These are phyloP conservation scores for Paraconiothyrium sp. DNA, from an alignment of 2,329 filamentous ascomycete species.

Conservation along the genomic window DNA sequence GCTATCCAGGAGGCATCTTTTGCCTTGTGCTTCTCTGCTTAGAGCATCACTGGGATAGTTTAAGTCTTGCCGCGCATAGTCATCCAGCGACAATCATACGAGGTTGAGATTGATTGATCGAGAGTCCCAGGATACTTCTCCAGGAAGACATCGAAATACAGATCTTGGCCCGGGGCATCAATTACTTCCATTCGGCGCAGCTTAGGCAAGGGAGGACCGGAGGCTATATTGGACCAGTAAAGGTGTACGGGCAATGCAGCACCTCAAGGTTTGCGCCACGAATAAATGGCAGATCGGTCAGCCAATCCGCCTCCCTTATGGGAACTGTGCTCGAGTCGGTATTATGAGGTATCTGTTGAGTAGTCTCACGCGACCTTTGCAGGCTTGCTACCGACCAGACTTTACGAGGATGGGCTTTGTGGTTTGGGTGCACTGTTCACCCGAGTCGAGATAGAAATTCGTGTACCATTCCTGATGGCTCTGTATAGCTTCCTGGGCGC, in stretches of 20 bases:
- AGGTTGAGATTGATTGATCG: neutral
- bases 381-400: neutral
- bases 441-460: conserved; percentile 2
- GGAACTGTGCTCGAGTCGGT: neutral
- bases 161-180: neutral
- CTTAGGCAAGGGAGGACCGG: neutral
- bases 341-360: neutral
- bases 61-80: neutral
- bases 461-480: neutral
- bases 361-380: neutral
- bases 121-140: neutral
- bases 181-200: neutral
- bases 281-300: neutral
- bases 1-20: neutral
- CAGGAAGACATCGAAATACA: neutral
- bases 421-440: neutral
- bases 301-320: neutral
- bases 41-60: neutral
- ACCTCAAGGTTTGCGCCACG: neutral
- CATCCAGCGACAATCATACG: neutral
- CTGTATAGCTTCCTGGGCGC: neutral
- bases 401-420: neutral
- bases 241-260: neutral
- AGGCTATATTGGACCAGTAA: conserved; percentile 4
- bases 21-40: neutral